These are phyloP conservation scores for Amorphotheca resinae DNA, from an alignment of 495 filamentous ascomycete species.

Conservation along the genomic window DNA sequence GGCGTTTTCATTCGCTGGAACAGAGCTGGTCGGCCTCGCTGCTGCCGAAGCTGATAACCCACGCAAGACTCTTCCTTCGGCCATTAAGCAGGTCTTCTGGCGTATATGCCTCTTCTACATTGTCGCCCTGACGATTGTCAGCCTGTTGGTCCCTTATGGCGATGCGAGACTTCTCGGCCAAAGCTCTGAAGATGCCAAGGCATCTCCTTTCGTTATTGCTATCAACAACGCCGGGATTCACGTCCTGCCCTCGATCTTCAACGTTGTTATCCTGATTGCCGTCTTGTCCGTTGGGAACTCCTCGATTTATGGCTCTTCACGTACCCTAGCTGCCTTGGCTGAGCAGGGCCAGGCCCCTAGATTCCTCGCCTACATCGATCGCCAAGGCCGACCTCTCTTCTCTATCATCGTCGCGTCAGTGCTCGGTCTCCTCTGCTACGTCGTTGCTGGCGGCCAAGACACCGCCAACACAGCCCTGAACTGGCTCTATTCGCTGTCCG, in stretches of 20 bases:
- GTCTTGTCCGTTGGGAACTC: constrained; percentile 83
- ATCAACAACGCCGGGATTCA: constrained; percentile 69
- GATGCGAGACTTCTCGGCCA: constrained; percentile 45
- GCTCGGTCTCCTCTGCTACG: constrained; percentile 67
- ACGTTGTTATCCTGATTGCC: constrained; percentile 78
- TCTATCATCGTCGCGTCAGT: constrained; percentile 55
- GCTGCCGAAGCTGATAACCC: constrained; percentile 83
- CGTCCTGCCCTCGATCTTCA: constrained; percentile 72
- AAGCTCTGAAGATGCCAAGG: constrained; percentile 49
- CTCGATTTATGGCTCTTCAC: constrained; percentile 74
- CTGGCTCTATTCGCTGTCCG: constrained; percentile 88
- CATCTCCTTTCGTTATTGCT: constrained; percentile 84
- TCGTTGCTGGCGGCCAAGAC: constrained; percentile 56
- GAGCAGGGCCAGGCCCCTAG: constrained; percentile 71
- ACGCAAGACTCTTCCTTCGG: constrained; percentile 75
- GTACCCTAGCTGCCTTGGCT: constrained; percentile 76
- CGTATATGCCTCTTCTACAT: constrained; percentile 82
- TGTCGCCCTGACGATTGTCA: constrained; percentile 52
- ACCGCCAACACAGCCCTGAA: constrained; percentile 46
- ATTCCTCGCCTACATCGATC: constrained; percentile 73
- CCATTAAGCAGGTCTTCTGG: constrained; percentile 92
- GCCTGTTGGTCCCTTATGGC: constrained; percentile 40
- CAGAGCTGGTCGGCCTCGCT: constrained; percentile 80
- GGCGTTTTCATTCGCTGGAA: constrained; percentile 84
- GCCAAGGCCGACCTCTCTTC: constrained; percentile 64